Evolutionary conservation across 768 basidiomycete genomes (phyloP).

Genomic region (Boletellus sp.): DNA sequence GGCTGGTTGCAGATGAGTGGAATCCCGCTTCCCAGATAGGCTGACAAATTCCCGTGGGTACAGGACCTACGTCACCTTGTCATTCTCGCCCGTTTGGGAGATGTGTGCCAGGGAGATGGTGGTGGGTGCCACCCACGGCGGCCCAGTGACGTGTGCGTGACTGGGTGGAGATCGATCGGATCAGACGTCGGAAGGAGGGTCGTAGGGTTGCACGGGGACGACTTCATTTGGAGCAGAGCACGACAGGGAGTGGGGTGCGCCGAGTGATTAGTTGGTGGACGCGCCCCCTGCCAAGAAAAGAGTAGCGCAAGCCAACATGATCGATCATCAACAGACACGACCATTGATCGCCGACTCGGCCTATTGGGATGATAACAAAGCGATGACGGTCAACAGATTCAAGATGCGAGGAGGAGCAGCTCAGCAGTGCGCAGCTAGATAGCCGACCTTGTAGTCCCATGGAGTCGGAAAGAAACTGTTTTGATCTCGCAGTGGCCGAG

Average conservation of each 20-base stretch:
- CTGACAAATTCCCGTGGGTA: slow-evolving; percentile 4
- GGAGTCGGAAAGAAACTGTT: background rate
- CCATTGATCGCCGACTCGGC: background rate
- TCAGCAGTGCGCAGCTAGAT: background rate
- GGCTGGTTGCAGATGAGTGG: slow-evolving; percentile 9
- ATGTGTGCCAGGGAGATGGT: background rate
- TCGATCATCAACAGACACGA: background rate
- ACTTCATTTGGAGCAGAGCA: background rate
- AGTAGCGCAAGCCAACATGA: background rate
- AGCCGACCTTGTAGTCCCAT: background rate
- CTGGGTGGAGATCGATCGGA: slow-evolving; percentile 17
- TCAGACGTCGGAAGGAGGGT: slow-evolving; percentile 10
- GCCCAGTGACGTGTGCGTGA: slow-evolving; percentile 12
- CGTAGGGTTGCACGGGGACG: background rate
- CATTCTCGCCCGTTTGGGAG: slow-evolving; percentile 11
- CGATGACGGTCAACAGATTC: background rate
- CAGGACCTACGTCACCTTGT: slow-evolving; percentile 26
- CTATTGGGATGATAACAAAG: slow-evolving; percentile 1
- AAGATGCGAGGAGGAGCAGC: background rate
- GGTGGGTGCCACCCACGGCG: background rate
- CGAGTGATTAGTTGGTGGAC: background rate
- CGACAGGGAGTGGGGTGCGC: background rate
- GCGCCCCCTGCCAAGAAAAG: background rate
- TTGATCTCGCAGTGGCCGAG: background rate
- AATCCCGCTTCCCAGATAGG: slow-evolving; percentile 2